phyloP scores from a whole-genome alignment of 768 basidiomycete species.

The Mycena vitilis region DNA sequence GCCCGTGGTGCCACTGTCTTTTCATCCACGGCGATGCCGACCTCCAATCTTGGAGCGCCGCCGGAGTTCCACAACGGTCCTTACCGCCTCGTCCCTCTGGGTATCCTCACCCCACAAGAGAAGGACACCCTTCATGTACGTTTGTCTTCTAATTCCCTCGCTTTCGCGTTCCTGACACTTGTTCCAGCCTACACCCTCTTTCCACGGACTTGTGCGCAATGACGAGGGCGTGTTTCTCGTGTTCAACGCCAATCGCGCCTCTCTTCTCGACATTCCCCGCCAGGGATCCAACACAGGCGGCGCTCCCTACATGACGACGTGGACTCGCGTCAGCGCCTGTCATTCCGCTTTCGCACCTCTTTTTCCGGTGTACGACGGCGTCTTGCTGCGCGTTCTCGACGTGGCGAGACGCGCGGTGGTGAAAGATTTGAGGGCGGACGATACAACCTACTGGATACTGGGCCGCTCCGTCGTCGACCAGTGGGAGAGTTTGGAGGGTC shows the following conservation, averaged over 20 bases:
- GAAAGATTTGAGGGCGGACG: no score
- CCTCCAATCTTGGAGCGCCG: conserved; percentile 10
- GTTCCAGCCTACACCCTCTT: background rate
- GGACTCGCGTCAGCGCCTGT: background rate
- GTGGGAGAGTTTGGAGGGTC: conserved; percentile 7
- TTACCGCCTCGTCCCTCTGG: conserved; percentile 8
- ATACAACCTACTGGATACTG: background rate
- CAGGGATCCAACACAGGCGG: background rate
- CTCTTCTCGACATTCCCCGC: conserved; percentile 6
- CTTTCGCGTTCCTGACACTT: conserved; percentile 2
- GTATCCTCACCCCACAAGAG: background rate
- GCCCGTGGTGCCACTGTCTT: background rate
- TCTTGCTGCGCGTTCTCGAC: conserved; percentile 6
- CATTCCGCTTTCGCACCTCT: conserved; percentile 4
- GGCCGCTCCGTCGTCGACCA: background rate
- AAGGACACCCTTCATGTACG: conserved; percentile 3
- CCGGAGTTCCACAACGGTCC: conserved; percentile 2
- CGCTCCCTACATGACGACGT: conserved; percentile 1
- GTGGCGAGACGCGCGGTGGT: background rate
- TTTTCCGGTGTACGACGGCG: conserved; percentile 4
- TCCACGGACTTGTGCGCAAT: conserved; percentile 13
- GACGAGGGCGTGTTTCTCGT: conserved; percentile 10
- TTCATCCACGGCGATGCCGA: background rate
- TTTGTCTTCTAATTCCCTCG: background rate
- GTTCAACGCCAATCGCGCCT: conserved; percentile 7